A percentile compares a stretch with the other conserved stretches of the same genome.
Conservation (phyloP, 108 stramenopile genomes). For the Pseudonitzschia multiseries region DNA sequence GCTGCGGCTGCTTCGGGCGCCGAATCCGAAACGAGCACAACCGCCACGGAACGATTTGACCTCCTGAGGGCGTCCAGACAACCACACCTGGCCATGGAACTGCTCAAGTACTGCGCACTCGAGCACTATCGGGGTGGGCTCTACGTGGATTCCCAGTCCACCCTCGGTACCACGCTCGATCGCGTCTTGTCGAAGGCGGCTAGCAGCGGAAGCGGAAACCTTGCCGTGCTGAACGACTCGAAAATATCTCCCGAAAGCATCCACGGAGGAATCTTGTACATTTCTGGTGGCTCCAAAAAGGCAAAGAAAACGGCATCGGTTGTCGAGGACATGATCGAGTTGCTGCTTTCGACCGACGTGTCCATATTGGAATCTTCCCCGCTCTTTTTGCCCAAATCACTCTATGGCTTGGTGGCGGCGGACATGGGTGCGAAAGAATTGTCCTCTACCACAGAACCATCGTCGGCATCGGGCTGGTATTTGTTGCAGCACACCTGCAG, state of each 20-base stretch:
- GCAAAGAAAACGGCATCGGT: neutral
- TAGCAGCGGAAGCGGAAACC: neutral
- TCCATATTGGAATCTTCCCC: conserved; percentile 24
- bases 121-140: conserved; percentile 43
- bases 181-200: conserved; percentile 9
- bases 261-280: conserved; percentile 31
- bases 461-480: conserved; percentile 19
- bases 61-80: conserved; percentile 16
- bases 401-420: conserved; percentile 35
- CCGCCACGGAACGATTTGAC: conserved; percentile 15
- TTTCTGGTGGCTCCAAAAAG: conserved; percentile 6
- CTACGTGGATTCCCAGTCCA: conserved; percentile 58
- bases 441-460: neutral
- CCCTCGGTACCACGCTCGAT: conserved; percentile 35
- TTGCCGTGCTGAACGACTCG: conserved; percentile 37
- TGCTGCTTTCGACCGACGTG: conserved; percentile 37
- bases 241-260: conserved; percentile 17
- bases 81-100: conserved; percentile 58
- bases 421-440: conserved; percentile 16
- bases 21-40: too few species aligned
- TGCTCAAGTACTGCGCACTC: conserved; percentile 77
- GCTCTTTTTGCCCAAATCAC: conserved; percentile 34
- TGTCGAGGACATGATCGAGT: conserved; percentile 32
- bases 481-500: conserved; percentile 43
- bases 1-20: neutral